Base-by-base conservation (phyloP, 164 flowering plant genomes). In the Dillenia suffruticosa region DNA sequence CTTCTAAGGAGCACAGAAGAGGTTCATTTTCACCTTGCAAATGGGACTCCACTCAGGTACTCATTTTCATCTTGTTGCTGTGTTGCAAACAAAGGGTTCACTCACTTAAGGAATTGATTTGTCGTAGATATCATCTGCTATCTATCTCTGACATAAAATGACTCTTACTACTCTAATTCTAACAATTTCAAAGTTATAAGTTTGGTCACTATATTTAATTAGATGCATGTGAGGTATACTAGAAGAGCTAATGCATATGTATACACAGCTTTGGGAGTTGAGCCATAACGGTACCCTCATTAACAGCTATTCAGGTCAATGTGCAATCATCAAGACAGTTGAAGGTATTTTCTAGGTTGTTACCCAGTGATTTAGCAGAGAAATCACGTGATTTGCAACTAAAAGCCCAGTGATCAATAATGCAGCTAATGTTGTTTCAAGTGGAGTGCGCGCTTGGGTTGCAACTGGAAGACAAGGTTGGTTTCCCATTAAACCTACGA, bases 391-490 rank as follows among this genome's bases (percentile, higher is more conserved):
- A 2, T 63, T 46, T 11, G 46, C 22, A 11, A 48, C 14, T 26
- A 58, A 26, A 51, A 4, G 40, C 40, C 40, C 19, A 49, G 46
- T 76, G 40, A 43, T 62, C 12, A 12, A 51, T 58, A 43, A 2
- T 74, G 70, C 80, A 87, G 90, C 65, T 62, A 68, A 73, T 49
- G 72, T 55, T 12, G 70, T 10, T 40, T 57, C 79, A 15, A 66
- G 61, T 8, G 93, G 92, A 44, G 54, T 72, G 64, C 97, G 96
- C 10, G 74, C 92, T 58, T 93, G 98, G 98, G 66, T 88, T 65
- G 93, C 98, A 6, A 83, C 85, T 15, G 98, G 96, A 70, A 79
- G 77, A 73, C 68, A 17, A 84, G 95, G 96, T 89, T 54, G 63
- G 66, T 10, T 15, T 14, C 3, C 9, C 50, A 49, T 13, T 8